These are phyloP conservation scores for Globisporangium heterothallicum DNA, from an alignment of 352 stramenopile genomes.

Conservation along the genomic window DNA sequence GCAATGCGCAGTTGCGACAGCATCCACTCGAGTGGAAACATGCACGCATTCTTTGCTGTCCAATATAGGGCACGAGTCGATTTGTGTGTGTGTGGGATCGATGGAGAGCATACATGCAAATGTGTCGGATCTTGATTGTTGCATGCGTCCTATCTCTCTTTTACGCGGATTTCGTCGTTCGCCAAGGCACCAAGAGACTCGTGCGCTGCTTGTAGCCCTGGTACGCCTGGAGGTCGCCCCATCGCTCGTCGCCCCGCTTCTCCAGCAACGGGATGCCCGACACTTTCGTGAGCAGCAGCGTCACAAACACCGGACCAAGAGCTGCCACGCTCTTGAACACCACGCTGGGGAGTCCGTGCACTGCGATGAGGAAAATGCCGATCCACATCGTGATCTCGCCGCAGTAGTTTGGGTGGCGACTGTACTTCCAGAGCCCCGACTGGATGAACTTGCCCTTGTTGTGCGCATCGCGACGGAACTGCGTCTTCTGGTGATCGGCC, in stretches of 20 bases:
- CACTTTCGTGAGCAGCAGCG: slow-evolving; percentile 58
- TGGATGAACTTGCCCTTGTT: slow-evolving; percentile 66
- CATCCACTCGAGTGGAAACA: no score
- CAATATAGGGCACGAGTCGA: no score
- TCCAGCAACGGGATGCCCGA: slow-evolving; percentile 79
- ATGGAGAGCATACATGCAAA: no score
- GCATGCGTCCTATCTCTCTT: no score
- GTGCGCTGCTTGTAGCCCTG: slow-evolving; percentile 74
- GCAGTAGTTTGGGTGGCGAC: slow-evolving; percentile 91
- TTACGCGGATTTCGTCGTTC: no score
- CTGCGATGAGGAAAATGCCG: slow-evolving; percentile 46
- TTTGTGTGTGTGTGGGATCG: no score
- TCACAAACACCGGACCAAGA: slow-evolving; percentile 64
- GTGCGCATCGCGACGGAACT: slow-evolving; percentile 33
- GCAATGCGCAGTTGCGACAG: no score
- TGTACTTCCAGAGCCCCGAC: slow-evolving; percentile 82
- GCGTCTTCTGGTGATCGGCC: slow-evolving; percentile 53
- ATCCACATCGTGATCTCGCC: slow-evolving; percentile 91
- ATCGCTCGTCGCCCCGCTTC: slow-evolving; percentile 64
- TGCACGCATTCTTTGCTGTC: no score
- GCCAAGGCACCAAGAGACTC: slow-evolving; percentile 47
- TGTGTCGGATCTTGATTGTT: no score
- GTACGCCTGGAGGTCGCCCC: slow-evolving; percentile 56
- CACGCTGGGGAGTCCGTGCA: slow-evolving; percentile 34
- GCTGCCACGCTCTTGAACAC: slow-evolving; percentile 33